Percentiles rank a stretch among this genome's conserved stretches.
phyloP scores from a whole-genome alignment of 371 early-diverging fungal species.

The Neoconidiobolus thromboides region DNA sequence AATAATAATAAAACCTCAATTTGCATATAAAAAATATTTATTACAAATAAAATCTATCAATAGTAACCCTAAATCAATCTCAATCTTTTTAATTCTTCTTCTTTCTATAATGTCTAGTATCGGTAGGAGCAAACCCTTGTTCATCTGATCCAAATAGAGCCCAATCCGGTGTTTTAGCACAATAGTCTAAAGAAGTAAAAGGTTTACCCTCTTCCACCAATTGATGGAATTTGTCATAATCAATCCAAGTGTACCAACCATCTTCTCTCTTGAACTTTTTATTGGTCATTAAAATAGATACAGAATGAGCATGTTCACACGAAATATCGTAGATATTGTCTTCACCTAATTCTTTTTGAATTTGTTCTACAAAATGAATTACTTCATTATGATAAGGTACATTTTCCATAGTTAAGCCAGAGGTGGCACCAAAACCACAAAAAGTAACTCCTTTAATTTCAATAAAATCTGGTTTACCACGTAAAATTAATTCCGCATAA shows the following conservation, averaged over 20 bases:
- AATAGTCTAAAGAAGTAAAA: conserved; percentile 49
- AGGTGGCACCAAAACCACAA: conserved; percentile 44
- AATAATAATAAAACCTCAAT: no score
- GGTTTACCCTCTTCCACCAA: conserved; percentile 34
- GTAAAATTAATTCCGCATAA: conserved; percentile 48
- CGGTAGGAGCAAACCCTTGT: conserved; percentile 58
- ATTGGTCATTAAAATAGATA: conserved; percentile 49
- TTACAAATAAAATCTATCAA: no score
- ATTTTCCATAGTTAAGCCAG: conserved; percentile 48
- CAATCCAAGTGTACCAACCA: conserved; percentile 64
- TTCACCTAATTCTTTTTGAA: conserved; percentile 27
- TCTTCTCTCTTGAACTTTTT: conserved; percentile 45
- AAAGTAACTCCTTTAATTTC: conserved; percentile 60
- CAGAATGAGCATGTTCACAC: conserved; percentile 56
- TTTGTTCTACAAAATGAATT: conserved; percentile 38
- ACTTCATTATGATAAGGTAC: conserved; percentile 67
- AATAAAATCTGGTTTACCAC: conserved; percentile 58
- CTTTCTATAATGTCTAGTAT: conserved; percentile 46
- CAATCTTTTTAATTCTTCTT: conserved; percentile 11
- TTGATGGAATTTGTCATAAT: conserved; percentile 52
- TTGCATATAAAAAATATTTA: no score
- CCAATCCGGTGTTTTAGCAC: conserved; percentile 57
- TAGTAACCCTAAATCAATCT: no score
- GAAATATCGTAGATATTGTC: conserved; percentile 41
- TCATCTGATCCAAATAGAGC: conserved; percentile 50